Evolutionary conservation across 805 yeast genomes (phyloP).

Genomic region (Suhomyces sp.): DNA sequence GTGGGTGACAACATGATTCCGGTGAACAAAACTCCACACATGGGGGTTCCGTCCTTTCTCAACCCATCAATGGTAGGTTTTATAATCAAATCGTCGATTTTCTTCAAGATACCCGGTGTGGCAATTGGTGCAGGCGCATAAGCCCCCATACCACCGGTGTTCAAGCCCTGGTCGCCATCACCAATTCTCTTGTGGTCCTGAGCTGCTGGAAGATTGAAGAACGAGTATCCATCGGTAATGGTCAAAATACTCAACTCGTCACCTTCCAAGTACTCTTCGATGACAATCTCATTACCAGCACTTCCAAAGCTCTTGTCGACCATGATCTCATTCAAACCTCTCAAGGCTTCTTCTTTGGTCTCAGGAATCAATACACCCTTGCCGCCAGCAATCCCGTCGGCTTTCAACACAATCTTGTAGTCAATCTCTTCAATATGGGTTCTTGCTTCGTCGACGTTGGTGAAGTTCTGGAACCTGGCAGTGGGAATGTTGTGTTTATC

Average conservation of each 20-base stretch:
- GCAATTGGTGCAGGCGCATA: conserved; percentile 98
- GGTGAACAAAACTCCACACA: conserved; percentile 92
- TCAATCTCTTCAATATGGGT: conserved; percentile 61
- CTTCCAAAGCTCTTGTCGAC: conserved; percentile 81
- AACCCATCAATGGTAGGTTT: conserved; percentile 93
- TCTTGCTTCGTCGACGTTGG: conserved; percentile 70
- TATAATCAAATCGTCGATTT: conserved; percentile 72
- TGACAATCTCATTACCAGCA: conserved; percentile 91
- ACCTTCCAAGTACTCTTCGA: conserved; percentile 95
- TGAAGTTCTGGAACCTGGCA: conserved; percentile 84
- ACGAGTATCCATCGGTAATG: conserved; percentile 89
- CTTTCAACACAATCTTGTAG: conserved; percentile 87
- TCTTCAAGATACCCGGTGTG: conserved; percentile 64
- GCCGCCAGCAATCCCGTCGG: conserved; percentile 98
- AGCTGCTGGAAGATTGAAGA: conserved; percentile 89
- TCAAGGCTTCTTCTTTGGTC: conserved; percentile 76
- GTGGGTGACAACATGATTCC: conserved; percentile 86
- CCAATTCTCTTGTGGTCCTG: conserved; percentile 97
- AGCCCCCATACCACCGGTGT: conserved; percentile 99
- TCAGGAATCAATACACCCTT: conserved; percentile 96
- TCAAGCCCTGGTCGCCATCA: conserved; percentile 88
- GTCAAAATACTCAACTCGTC: conserved; percentile 94
- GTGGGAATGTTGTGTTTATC: conserved; percentile 89
- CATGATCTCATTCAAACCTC: conserved; percentile 86
- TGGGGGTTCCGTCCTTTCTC: conserved; percentile 93